Conservation (phyloP, 2,329 filamentous ascomycete species). For the Pseudogymnoascus sp. region DNA sequence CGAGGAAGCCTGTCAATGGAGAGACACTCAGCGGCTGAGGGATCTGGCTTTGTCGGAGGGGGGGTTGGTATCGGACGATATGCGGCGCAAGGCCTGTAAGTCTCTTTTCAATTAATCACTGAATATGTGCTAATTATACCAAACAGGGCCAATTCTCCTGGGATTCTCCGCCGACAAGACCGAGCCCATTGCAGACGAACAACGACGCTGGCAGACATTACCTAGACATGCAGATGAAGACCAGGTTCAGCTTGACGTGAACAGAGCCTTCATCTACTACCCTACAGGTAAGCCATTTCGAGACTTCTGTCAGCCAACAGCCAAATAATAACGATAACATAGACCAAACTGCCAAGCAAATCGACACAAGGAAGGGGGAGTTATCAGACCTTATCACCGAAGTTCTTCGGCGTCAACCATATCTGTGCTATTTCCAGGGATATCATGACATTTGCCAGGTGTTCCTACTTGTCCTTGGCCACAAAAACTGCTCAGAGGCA, state of each 20-base stretch:
- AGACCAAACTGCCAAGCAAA: constrained; percentile 62
- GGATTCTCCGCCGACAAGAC: constrained; percentile 27
- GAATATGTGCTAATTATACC: constrained; percentile 15
- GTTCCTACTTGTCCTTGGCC: constrained; percentile 73
- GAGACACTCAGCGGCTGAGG: constrained; percentile 48
- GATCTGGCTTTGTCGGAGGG: constrained; percentile 52
- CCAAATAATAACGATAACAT: constrained; percentile 18
- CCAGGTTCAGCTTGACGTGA: constrained; percentile 85
- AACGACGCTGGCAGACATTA: constrained; percentile 39
- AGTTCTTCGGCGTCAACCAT: constrained; percentile 70
- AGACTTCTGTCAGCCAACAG: constrained; percentile 18
- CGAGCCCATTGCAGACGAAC: constrained; percentile 17
- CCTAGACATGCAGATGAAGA: constrained; percentile 77
- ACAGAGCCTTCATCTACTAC: constrained; percentile 96
- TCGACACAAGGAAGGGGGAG: constrained; percentile 62
- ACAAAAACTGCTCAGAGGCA: constrained; percentile 48
- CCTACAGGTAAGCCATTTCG: constrained; percentile 55
- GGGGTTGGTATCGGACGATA: constrained; percentile 57
- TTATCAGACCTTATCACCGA: constrained; percentile 73
- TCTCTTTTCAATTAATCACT: constrained; percentile 21
- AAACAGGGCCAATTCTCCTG: constrained; percentile 55
- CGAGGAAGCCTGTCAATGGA: constrained; percentile 49
- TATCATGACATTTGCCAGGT: constrained; percentile 99
- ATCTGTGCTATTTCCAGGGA: constrained; percentile 93
- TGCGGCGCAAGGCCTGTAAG: constrained; percentile 73